These are phyloP conservation scores for Thalassiosira oceanica DNA, from an alignment of 352 stramenopile species.

Conservation along the genomic window DNA sequence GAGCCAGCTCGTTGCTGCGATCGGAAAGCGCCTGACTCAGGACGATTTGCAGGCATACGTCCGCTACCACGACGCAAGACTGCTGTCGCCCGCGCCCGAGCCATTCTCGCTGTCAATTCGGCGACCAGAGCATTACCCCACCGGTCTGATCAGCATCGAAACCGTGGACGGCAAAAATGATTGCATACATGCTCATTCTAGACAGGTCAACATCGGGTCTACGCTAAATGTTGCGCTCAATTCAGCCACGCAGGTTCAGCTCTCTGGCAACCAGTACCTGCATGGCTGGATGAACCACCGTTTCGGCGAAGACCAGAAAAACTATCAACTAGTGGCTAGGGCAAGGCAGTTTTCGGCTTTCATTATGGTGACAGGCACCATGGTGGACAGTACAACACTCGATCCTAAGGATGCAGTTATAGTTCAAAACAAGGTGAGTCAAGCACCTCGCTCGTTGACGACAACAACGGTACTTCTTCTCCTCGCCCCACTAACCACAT, in stretches of 20 bases:
- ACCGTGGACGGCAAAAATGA: slow-evolving; percentile 9
- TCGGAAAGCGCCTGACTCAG: slow-evolving; percentile 57
- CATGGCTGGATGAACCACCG: slow-evolving; percentile 60
- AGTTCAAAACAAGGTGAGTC: slow-evolving; percentile 82
- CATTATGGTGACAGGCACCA: slow-evolving; percentile 79
- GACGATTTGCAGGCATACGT: slow-evolving; percentile 68
- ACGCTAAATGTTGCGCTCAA: slow-evolving; percentile 50
- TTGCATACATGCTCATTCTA: slow-evolving; percentile 34
- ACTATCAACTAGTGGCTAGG: slow-evolving; percentile 55
- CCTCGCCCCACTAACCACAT: no score
- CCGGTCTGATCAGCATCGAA: slow-evolving; percentile 53
- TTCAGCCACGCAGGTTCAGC: slow-evolving; percentile 62
- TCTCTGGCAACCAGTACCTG: slow-evolving; percentile 62
- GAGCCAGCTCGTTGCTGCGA: slow-evolving; percentile 59
- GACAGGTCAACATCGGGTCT: slow-evolving; percentile 19
- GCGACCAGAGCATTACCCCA: slow-evolving; percentile 44
- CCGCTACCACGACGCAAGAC: slow-evolving; percentile 49
- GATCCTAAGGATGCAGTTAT: slow-evolving; percentile 82
- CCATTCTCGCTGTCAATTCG: slow-evolving; percentile 68
- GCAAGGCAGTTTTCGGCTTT: slow-evolving; percentile 83
- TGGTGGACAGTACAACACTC: slow-evolving; percentile 60
- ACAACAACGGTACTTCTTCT: no score
- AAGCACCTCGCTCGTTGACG: no score
- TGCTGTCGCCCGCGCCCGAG: slow-evolving; percentile 43
- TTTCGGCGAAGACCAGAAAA: slow-evolving; percentile 29